Base-by-base conservation (phyloP, 2,329 filamentous ascomycete genomes). In the Colletotrichum lindemuthianum region DNA sequence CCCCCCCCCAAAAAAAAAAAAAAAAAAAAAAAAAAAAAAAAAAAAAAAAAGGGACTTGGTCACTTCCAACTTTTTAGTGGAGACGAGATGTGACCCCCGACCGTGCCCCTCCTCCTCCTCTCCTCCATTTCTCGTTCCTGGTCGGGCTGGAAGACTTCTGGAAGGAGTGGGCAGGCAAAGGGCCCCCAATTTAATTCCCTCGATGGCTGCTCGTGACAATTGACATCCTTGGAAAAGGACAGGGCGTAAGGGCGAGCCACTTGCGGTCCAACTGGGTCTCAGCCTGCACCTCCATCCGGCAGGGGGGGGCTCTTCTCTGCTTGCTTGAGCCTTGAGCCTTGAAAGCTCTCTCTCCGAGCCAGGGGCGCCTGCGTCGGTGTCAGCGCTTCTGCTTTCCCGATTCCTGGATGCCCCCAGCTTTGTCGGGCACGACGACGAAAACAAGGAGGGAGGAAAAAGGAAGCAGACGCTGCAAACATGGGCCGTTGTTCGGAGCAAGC, bases 131-230 rank as follows among this genome's bases (percentile, higher is more conserved):
- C 33, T 12, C 47, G 7, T 13, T 49, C 24, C 8, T 13, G 6
- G 7, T 51, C 9, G 12, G n/a, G 56, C 52, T 51, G 45, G 61
- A 65, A 65, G 47, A 43, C 44, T 65, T 65, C 61, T 65, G 58
- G 61, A 65, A 65, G 61, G 49, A 45, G 51, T 65, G 61, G 61
- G 39, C 47, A 44, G 48, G 34, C 47, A 13, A 24, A 24, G 24
- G 24, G 48, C 36, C 7, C 47, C 56, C 47, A 41, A 49, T 47
- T 40, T 48, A 36, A 45, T 51, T 52, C 53, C 34, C 59, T 59
- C 59, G 44, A 57, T 50, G 37, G 16, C 49, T 9, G 49, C 49
- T 53, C 44, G 49, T 44, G 37, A 39, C 49, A 54, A 44, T 58
- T 54, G 37, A 13, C 24, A 24, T 24, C 24, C 24, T 3, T 40